These are phyloP conservation scores for Theileria sp. DNA, from an alignment of 169 alveolate species.

Conservation along the genomic window DNA sequence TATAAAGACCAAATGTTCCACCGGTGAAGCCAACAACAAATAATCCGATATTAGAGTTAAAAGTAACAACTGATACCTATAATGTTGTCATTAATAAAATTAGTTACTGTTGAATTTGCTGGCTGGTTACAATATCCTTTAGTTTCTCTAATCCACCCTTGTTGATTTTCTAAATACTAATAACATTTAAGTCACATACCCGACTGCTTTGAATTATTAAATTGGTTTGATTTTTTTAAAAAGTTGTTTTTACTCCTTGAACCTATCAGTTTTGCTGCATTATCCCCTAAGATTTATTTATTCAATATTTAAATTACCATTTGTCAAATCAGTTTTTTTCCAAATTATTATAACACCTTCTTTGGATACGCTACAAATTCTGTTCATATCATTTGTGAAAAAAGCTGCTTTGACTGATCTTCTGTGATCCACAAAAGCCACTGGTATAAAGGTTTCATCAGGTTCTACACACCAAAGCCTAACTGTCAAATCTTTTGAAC, in stretches of 20 bases:
- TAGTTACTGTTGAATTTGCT: slow-evolving; percentile 61
- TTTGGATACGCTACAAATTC: slow-evolving; percentile 76
- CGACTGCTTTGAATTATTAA: background rate
- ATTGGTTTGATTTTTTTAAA: background rate
- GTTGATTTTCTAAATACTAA: background rate
- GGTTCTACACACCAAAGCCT: slow-evolving; percentile 78
- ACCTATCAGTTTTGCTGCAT: slow-evolving; percentile 48
- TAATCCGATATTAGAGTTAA: slow-evolving; percentile 57
- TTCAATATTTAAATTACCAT: background rate
- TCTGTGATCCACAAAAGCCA: slow-evolving; percentile 77
- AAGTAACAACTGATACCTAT: slow-evolving; percentile 61
- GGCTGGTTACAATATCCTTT: slow-evolving; percentile 75
- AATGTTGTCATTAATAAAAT: background rate
- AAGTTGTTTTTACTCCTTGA: slow-evolving; percentile 23
- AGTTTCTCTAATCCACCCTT: slow-evolving; percentile 70
- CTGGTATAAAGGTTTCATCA: slow-evolving; percentile 69
- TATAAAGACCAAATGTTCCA: slow-evolving; percentile 73
- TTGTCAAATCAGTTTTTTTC: slow-evolving; percentile 50
- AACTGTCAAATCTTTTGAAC: slow-evolving; percentile 81
- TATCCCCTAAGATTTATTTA: slow-evolving; percentile 5
- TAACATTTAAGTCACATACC: background rate
- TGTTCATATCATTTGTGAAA: slow-evolving; percentile 73
- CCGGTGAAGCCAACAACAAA: slow-evolving; percentile 72
- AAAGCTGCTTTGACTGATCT: slow-evolving; percentile 79
- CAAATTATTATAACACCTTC: slow-evolving; percentile 83